Evolutionary conservation across 495 filamentous ascomycete species (phyloP).

Genomic region (Talaromyces nanjingensis): DNA sequence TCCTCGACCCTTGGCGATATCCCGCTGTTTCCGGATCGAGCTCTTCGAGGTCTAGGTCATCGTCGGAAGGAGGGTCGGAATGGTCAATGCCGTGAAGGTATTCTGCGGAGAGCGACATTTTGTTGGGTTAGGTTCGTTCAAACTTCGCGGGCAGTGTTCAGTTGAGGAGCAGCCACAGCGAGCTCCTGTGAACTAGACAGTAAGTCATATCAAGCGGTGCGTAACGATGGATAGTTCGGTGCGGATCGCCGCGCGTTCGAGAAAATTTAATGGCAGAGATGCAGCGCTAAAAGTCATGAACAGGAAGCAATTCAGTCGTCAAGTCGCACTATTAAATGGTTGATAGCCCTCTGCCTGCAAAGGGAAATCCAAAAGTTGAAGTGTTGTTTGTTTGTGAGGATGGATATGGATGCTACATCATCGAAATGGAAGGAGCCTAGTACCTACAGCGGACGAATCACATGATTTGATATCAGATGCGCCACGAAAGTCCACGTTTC

Average conservation of each 20-base stretch:
- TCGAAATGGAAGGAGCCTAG: conserved; percentile 8
- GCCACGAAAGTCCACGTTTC: conserved; percentile 6
- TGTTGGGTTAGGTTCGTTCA: neutral
- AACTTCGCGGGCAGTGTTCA: neutral
- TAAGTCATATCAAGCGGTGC: conserved; percentile 6
- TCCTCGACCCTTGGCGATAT: conserved; percentile 26
- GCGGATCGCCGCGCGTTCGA: conserved; percentile 2
- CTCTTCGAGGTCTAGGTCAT: conserved; percentile 62
- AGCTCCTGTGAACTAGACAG: conserved; percentile 2
- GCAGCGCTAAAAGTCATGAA: neutral
- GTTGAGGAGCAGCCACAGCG: conserved; percentile 4
- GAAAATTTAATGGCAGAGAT: neutral
- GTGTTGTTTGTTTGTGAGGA: neutral
- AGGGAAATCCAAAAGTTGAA: neutral
- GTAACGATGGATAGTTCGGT: neutral
- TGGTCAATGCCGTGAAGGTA: conserved; percentile 30
- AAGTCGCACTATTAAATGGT: neutral
- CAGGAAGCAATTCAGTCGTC: neutral
- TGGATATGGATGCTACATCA: neutral
- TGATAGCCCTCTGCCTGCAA: conserved; percentile 10
- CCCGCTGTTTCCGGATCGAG: conserved; percentile 52
- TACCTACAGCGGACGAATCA: conserved; percentile 7
- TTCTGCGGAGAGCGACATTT: conserved; percentile 32
- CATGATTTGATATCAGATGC: neutral
- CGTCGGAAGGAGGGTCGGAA: conserved; percentile 36